phyloP scores from a whole-genome alignment of 1,139 yeast species.

The Arxiozyma bovina region DNA sequence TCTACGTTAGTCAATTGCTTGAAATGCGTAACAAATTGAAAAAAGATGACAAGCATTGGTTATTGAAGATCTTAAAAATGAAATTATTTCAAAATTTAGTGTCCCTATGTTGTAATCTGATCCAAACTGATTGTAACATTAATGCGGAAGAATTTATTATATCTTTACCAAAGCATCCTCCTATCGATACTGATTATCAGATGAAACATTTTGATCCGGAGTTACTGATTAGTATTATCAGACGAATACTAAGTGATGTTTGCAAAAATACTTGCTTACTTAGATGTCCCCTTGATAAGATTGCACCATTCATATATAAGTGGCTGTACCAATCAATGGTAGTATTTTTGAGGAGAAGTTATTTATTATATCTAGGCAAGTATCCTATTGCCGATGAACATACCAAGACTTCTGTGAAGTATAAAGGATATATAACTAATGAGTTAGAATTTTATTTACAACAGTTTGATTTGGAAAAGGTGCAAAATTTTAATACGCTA shows the following conservation, averaged over 20 bases:
- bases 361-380: conserved; percentile 11
- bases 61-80: conserved; percentile 9
- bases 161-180: not conserved
- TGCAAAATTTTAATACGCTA: not conserved
- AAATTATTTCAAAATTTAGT: conserved; percentile 16
- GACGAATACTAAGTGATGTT: not conserved
- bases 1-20: not conserved
- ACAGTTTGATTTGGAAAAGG: not conserved
- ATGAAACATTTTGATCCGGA: not conserved
- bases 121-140: conserved; percentile 4
- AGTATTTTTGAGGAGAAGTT: conserved; percentile 17
- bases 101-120: conserved; percentile 12
- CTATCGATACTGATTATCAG: not conserved
- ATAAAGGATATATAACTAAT: not conserved
- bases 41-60: not conserved
- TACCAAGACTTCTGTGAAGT: not conserved
- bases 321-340: conserved; percentile 11
- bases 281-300: not conserved
- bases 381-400: conserved; percentile 8
- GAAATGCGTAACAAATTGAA: not conserved
- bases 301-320: conserved; percentile 6
- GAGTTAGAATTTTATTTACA: conserved; percentile 4
- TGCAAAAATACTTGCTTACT: not conserved
- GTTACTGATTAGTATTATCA: not conserved
- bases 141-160: not conserved